A percentile compares a stretch with the other conserved stretches of the same genome.
phyloP scores from a whole-genome alignment of 1,139 yeast genomes.

The Taphrina wiesneri region DNA sequence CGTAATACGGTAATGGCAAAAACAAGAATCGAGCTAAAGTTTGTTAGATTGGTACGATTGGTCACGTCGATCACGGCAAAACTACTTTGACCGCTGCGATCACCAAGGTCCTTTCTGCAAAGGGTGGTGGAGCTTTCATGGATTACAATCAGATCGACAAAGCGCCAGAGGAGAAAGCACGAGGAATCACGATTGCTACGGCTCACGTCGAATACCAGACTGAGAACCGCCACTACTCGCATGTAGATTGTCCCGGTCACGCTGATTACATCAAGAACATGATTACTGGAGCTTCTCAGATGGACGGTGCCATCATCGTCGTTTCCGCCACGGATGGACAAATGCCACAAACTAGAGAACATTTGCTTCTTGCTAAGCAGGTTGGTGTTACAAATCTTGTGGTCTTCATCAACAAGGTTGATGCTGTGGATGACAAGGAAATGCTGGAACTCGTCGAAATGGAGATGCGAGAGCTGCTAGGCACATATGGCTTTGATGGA shows the following conservation, averaged over 20 bases:
- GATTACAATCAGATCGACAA: conserved; percentile 93
- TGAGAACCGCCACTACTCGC: conserved; percentile 89
- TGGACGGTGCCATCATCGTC: conserved; percentile 99
- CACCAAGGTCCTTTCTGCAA: conserved; percentile 84
- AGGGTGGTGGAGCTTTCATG: conserved; percentile 90
- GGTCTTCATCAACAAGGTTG: conserved; percentile 97
- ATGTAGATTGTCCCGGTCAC: conserved; percentile 98
- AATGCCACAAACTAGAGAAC: conserved; percentile 99
- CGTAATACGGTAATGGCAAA: conserved; percentile 37
- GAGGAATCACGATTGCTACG: conserved; percentile 98
- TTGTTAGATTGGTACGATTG: conserved; percentile 73
- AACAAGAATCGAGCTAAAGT: not conserved
- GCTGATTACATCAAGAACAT: conserved; percentile 97
- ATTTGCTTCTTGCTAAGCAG: conserved; percentile 95
- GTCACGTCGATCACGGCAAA: conserved; percentile 98
- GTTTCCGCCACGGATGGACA: conserved; percentile 99
- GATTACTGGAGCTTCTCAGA: conserved; percentile 99
- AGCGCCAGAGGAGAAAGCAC: conserved; percentile 99
- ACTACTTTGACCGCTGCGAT: conserved; percentile 98
- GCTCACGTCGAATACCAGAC: conserved; percentile 97
- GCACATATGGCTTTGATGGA: conserved; percentile 94
- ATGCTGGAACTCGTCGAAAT: conserved; percentile 99
- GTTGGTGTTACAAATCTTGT: conserved; percentile 98
- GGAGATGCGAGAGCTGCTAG: conserved; percentile 98
- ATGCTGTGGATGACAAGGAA: conserved; percentile 96